Evolutionary conservation across 1,139 yeast species (phyloP), one percentile per base, ranked within the genome.

Genomic region (Protomyces inouyei): DNA sequence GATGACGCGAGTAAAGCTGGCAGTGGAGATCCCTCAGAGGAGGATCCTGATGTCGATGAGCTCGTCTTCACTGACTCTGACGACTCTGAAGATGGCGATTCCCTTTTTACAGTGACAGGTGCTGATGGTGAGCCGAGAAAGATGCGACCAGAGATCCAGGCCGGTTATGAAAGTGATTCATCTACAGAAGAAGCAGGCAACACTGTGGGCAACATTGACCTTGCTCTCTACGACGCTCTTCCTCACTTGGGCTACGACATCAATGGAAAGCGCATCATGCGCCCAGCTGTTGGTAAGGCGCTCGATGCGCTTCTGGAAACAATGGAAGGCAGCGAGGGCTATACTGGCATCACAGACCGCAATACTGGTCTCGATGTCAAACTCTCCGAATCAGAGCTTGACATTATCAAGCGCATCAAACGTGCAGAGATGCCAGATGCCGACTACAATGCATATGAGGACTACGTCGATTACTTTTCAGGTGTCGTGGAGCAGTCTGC

Each of bases 171-270:
- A 73, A 84, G 91, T 70, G 98, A 93, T 76, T 98, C 93, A 72
- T 85, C 92, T 72, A 98, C 92, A 72, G 82, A 80, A 32, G 98
- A 91, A 72, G 86, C 88, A 64, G 78, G 79, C 71, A 93, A 93
- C 76, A 90, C 98, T 5, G 88, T 93, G 70, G 98, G 98, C 55
- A 88, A 93, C 73, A 83, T 93, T 66, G 98, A 98, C 60, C 73
- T 93, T 43, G 83, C 93, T 25, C 97, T 97, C 0, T 93, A 93
- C 74, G 99, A 93, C 64, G 96, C 91, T 75, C 88, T 88, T 86
- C 98, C 98, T 1, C 98, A 95, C 74, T 85, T 93, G 69, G 98
- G 98, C 64, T 93, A 93, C 76, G 95, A 91, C 75, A 91, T 93
- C 72, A 95, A 95, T 75, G 98, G 99, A 73, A 92, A 91, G 75